Percentiles rank a stretch among this genome's conserved stretches.
Evolutionary conservation across 129 eudicot species (phyloP).

Genomic region (Centrapalus pauciflorus): DNA sequence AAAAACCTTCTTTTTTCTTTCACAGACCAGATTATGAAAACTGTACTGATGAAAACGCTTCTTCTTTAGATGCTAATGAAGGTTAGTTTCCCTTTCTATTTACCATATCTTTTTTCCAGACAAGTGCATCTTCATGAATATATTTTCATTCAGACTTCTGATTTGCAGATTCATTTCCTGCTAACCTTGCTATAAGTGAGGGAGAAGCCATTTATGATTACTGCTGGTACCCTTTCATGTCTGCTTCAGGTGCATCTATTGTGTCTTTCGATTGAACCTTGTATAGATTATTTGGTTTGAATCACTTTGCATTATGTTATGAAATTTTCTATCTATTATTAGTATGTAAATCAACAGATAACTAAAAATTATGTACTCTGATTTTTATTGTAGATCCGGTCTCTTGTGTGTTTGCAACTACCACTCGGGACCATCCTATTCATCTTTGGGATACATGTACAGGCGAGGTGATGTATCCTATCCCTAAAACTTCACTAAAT

Average conservation of each 20-base stretch:
- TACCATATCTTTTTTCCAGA: background rate
- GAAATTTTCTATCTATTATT: background rate
- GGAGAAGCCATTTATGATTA: conserved; percentile 93
- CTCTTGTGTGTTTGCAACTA: conserved; percentile 80
- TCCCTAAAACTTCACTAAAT: background rate
- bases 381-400: conserved; percentile 60
- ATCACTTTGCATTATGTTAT: background rate
- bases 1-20: background rate
- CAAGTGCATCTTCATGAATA: background rate
- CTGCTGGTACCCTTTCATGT: conserved; percentile 96
- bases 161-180: conserved; percentile 68
- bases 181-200: conserved; percentile 67
- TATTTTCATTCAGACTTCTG: background rate
- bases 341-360: conserved; percentile 6
- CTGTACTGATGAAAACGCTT: conserved; percentile 17
- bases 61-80: conserved; percentile 28
- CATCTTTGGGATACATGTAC: conserved; percentile 94
- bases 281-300: background rate
- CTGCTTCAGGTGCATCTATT: conserved; percentile 59
- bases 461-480: conserved; percentile 62
- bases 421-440: conserved; percentile 96
- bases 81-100: conserved; percentile 33
- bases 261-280: background rate
- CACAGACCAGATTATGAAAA: conserved; percentile 61
- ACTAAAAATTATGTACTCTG: background rate